These are phyloP conservation scores for Fonsecaea monophora DNA, from an alignment of 2,329 filamentous ascomycete species.

Conservation along the genomic window DNA sequence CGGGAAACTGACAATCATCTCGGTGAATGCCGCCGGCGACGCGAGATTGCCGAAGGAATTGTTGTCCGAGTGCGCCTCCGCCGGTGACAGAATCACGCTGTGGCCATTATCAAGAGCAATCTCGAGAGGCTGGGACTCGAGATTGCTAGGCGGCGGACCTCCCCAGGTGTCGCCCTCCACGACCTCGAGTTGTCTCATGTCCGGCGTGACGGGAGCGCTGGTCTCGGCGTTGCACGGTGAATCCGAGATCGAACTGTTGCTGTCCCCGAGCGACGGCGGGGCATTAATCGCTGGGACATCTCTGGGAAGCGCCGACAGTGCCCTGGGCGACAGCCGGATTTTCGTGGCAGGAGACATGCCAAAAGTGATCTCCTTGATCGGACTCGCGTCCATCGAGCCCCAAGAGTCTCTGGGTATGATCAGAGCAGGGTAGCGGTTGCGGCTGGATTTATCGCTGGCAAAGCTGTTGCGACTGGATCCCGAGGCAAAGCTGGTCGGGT, in stretches of 20 bases:
- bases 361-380: conserved; percentile 55
- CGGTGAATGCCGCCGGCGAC: conserved; percentile 65
- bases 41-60: conserved; percentile 23
- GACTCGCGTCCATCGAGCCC: conserved; percentile 60
- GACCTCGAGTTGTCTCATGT: conserved; percentile 57
- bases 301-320: conserved; percentile 73
- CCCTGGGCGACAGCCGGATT: conserved; percentile 77
- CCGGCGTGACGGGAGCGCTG: conserved; percentile 83
- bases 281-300: conserved; percentile 77
- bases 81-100: conserved; percentile 39
- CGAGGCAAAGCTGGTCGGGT: conserved; percentile 57
- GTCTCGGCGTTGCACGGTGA: conserved; percentile 66
- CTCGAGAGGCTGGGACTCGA: conserved; percentile 32
- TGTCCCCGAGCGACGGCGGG: conserved; percentile 84
- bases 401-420: conserved; percentile 65
- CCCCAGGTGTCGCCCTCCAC: conserved; percentile 34
- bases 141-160: conserved; percentile 16
- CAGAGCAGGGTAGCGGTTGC: conserved; percentile 63
- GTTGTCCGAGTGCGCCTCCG: conserved; percentile 34
- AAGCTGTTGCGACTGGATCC: conserved; percentile 47
- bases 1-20: conserved; percentile 51
- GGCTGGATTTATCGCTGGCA: conserved; percentile 48
- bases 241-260: conserved; percentile 83
- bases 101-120: conserved; percentile 48
- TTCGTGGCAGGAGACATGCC: conserved; percentile 56